Percentiles rank a stretch among this genome's conserved stretches.
These are phyloP conservation scores for Bipolaris bicolor DNA, from an alignment of 2,329 filamentous ascomycete genomes.

Conservation along the genomic window DNA sequence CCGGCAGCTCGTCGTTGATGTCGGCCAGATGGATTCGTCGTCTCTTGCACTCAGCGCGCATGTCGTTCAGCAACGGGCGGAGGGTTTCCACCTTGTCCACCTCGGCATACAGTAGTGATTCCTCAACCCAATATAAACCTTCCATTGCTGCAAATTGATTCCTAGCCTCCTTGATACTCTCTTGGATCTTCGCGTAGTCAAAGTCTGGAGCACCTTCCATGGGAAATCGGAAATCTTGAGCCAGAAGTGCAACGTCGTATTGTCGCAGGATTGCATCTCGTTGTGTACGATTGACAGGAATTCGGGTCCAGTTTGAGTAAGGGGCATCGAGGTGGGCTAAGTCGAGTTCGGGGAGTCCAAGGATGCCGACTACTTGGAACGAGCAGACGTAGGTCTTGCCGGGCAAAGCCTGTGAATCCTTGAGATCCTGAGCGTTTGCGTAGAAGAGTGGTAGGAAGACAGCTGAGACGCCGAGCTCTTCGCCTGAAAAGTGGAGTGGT, in stretches of 20 bases:
- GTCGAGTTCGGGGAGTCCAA: conserved; percentile 50
- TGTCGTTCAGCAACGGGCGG: conserved; percentile 36
- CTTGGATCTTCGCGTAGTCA: conserved; percentile 45
- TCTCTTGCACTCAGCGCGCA: conserved; percentile 37
- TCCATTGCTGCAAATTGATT: conserved; percentile 48
- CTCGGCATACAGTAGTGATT: conserved; percentile 34
- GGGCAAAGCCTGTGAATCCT: conserved; percentile 21
- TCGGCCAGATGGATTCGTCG: conserved; percentile 36
- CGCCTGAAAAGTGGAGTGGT: conserved; percentile 48
- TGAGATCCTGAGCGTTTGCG: conserved; percentile 41
- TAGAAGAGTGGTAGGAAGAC: conserved; percentile 49
- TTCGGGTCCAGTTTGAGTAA: conserved; percentile 47
- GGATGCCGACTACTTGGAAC: conserved; percentile 50
- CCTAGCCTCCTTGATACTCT: conserved; percentile 44
- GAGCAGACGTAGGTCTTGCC: conserved; percentile 46
- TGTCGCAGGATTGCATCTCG: conserved; percentile 45
- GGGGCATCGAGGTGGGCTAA: conserved; percentile 41
- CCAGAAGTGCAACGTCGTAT: conserved; percentile 48
- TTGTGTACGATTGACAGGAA: conserved; percentile 42
- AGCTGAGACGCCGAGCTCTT: conserved; percentile 48
- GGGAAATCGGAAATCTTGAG: conserved; percentile 48
- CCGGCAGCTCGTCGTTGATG: conserved; percentile 20
- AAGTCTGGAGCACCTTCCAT: conserved; percentile 48
- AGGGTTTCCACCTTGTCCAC: conserved; percentile 40
- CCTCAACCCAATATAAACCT: conserved; percentile 48